Evolutionary conservation across 768 basidiomycete species (phyloP), one percentile per base, ranked within the genome.

Genomic region (Tylopilus sp.): DNA sequence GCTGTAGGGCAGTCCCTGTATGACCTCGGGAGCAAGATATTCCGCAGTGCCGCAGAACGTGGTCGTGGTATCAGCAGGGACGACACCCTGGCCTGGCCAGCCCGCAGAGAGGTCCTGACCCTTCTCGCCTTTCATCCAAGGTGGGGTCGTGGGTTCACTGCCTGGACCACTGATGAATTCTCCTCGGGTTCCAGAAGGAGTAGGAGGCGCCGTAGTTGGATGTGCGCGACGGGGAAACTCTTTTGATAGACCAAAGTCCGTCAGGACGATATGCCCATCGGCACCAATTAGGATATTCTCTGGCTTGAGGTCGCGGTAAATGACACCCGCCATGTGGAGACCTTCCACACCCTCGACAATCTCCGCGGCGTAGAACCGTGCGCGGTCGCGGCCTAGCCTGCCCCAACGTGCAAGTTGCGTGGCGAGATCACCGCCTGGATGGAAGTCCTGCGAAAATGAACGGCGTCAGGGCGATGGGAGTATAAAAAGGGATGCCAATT

Each of bases 391-490:
- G 3, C 97, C 97, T 7, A 99, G 75, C 40, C 92, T 82, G 14
- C 96, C 94, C 91, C 94, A 95, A 34, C 95, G 83, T 40, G 94
- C 92, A 55, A 99, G 86, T 71, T 98, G 97, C 25, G 97, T 98
- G 12, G 96, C 97, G 36, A 99, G 80, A 68, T 99, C 97, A 50
- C 97, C 94, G 36, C 94, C 94, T 53, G 92, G 89, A 64, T 96
- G 93, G 74, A 95, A 96, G 71, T 97, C 93, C 87, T 87, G 61
- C 51, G 40, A 22, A 48, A 57, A 53, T 6, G 30, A 26, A 55
- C 34, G 54, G 48, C 14, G 49, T 67, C 40, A 64, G 44, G 53
- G 31, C 17, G 46, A 26, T 33, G 41, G 31, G 43, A 28, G 54
- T 50, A 61, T 56, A 53, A 52, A 33, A 59, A 63, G 31, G 57